Conservation (phyloP, 768 basidiomycete genomes). For the Suillus weaverae region DNA sequence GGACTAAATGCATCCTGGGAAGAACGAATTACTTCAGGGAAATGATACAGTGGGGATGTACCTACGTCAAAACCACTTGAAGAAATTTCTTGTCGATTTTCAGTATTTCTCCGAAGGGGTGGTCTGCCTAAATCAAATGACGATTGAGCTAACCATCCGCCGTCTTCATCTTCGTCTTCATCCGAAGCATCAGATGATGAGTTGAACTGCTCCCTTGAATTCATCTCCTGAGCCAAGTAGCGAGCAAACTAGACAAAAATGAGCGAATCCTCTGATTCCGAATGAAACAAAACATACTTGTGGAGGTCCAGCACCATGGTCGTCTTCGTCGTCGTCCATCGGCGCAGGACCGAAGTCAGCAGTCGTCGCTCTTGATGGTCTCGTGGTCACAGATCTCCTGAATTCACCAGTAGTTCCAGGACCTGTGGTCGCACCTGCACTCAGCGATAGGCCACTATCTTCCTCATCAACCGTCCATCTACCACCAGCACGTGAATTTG, state of each 20-base stretch:
- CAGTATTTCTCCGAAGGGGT: conserved; percentile 47
- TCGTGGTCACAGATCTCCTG: conserved; percentile 44
- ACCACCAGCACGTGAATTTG: conserved; percentile 30
- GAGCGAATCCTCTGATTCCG: conserved; percentile 7
- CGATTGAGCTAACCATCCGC: conserved; percentile 79
- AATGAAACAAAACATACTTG: conserved; percentile 35
- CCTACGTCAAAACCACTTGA: conserved; percentile 56
- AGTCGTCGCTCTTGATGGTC: conserved; percentile 48
- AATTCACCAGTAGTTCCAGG: conserved; percentile 49
- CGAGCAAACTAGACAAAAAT: conserved; percentile 62
- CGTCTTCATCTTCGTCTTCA: conserved; percentile 60
- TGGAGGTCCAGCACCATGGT: conserved; percentile 44
- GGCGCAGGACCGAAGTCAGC: conserved; percentile 65
- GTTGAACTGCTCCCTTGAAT: conserved; percentile 56
- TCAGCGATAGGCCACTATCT: conserved; percentile 33
- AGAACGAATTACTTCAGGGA: not conserved
- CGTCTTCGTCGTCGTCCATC: conserved; percentile 46
- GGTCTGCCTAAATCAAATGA: conserved; percentile 59
- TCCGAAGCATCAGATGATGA: conserved; percentile 53
- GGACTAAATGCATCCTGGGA: conserved; percentile 56
- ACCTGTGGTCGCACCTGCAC: conserved; percentile 16
- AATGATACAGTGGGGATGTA: conserved; percentile 11
- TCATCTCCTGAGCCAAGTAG: conserved; percentile 76
- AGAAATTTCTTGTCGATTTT: conserved; percentile 46
- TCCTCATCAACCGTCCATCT: conserved; percentile 77